Percentiles rank a stretch among this genome's conserved stretches.
phyloP scores from a whole-genome alignment of 1,284 basidiomycete species.

The Cutaneotrichosporon dermatis region DNA sequence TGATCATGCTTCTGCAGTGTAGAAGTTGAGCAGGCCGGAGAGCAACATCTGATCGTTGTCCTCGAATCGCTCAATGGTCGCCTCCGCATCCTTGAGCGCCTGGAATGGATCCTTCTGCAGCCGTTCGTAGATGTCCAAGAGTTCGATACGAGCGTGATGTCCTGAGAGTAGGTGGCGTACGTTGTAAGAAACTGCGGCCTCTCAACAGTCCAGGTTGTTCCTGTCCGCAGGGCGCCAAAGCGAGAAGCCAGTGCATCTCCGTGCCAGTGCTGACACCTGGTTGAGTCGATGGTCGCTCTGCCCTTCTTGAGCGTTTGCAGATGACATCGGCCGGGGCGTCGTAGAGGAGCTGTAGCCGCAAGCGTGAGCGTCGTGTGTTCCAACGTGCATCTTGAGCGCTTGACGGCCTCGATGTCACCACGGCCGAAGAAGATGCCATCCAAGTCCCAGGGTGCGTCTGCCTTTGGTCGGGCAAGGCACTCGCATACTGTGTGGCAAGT shows the following conservation, averaged over 20 bases:
- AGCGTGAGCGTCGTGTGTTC: constrained; percentile 19
- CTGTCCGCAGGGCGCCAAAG: constrained; percentile 17
- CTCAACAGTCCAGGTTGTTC: neutral
- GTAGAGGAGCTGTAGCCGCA: constrained; percentile 30
- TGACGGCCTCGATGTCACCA: constrained; percentile 14
- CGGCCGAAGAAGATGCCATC: constrained; percentile 21
- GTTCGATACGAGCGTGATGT: constrained; percentile 8
- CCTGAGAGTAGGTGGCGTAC: constrained; percentile 11
- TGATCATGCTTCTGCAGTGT: constrained; percentile 16
- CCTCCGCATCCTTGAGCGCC: constrained; percentile 14
- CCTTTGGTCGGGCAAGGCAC: constrained; percentile 7
- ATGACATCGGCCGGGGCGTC: constrained; percentile 25
- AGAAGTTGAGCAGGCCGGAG: constrained; percentile 24
- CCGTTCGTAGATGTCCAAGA: constrained; percentile 7
- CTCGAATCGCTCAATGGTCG: constrained; percentile 16
- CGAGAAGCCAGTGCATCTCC: constrained; percentile 27
- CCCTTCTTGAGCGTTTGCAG: constrained; percentile 3
- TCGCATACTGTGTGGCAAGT: constrained; percentile 28
- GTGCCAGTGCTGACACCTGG: constrained; percentile 13
- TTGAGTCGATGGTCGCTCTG: neutral
- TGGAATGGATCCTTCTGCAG: constrained; percentile 8
- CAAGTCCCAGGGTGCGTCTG: constrained; percentile 20
- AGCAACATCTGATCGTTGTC: constrained; percentile 14
- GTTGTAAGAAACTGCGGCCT: constrained; percentile 1
- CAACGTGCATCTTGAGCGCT: constrained; percentile 18